Evolutionary conservation across 2,329 filamentous ascomycete genomes (phyloP).

Genomic region (Beauveria sp.): DNA sequence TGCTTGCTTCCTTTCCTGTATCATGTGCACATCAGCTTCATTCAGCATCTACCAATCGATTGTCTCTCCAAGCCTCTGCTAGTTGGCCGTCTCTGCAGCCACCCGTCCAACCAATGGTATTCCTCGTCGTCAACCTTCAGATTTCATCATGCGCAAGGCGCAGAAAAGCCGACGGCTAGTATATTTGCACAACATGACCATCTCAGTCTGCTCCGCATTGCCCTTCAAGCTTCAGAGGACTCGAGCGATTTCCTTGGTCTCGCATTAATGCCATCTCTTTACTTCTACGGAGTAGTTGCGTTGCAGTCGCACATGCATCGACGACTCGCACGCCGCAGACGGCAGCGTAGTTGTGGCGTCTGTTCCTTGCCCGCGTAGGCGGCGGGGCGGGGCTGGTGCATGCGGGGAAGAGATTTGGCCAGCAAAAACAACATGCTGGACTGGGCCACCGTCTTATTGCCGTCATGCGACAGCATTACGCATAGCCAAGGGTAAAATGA

Average conservation of each 20-base stretch:
- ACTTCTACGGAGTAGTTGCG: neutral
- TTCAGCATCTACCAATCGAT: too few relatives aligned
- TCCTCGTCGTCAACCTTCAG: too few relatives aligned
- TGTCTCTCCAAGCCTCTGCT: too few relatives aligned
- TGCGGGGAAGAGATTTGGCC: neutral
- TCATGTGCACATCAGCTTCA: neutral
- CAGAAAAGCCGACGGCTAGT: neutral
- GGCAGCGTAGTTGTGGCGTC: too few relatives aligned
- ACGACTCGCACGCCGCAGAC: too few relatives aligned
- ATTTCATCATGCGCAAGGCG: neutral
- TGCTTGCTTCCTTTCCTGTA: too few relatives aligned
- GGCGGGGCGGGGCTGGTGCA: neutral
- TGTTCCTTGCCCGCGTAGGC: too few relatives aligned
- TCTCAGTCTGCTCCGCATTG: neutral
- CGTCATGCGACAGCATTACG: neutral
- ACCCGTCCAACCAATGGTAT: neutral
- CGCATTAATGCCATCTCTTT: neutral
- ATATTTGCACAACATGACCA: neutral
- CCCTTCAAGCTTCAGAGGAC: neutral
- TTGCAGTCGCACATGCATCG: too few relatives aligned
- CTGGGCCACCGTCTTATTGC: neutral
- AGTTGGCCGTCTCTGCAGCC: too few relatives aligned
- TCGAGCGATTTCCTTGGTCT: neutral
- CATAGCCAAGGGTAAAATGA: neutral
- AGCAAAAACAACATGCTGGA: neutral